Conservation (phyloP, 208 protist species). For the Trypanosoma brucei region DNA sequence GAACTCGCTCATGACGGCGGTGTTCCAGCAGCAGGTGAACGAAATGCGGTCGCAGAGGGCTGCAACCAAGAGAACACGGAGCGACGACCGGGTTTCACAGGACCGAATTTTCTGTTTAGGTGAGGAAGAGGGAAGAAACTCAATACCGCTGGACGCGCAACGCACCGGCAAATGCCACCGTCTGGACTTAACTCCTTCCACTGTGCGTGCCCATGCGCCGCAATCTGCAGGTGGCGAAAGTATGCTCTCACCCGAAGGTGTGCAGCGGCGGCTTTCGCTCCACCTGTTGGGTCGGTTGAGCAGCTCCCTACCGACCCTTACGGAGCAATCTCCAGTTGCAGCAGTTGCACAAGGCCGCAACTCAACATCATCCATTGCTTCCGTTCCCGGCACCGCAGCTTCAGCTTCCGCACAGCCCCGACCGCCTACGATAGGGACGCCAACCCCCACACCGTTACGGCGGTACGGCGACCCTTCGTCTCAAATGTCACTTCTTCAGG, state of each 20-base stretch:
- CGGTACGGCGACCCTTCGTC: not conserved
- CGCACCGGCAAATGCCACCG: not conserved
- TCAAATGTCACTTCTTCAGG: conserved; percentile 2
- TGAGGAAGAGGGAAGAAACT: conserved; percentile 5
- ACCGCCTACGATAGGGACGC: not conserved
- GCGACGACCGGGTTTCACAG: not conserved
- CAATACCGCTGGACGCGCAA: not conserved
- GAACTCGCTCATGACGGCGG: conserved; percentile 2
- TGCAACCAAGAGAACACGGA: not conserved
- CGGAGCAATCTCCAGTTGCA: not conserved
- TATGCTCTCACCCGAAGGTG: not conserved
- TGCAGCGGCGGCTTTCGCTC: conserved; percentile 21
- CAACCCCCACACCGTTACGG: conserved; percentile 10
- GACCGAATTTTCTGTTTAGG: conserved; percentile 3
- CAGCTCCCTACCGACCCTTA: not conserved
- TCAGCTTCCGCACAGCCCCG: not conserved
- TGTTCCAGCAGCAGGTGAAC: not conserved
- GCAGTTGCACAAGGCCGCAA: not conserved
- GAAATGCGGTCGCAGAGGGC: not conserved
- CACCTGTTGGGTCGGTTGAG: conserved; percentile 8
- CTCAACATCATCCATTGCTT: not conserved
- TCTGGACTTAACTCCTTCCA: conserved; percentile 8
- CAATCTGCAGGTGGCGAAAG: not conserved
- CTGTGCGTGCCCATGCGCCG: conserved; percentile 5
- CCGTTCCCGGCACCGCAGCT: not conserved